Evolutionary conservation across 176 grass and related monocot genomes (phyloP).

Genomic region (Guadua angustifolia): DNA sequence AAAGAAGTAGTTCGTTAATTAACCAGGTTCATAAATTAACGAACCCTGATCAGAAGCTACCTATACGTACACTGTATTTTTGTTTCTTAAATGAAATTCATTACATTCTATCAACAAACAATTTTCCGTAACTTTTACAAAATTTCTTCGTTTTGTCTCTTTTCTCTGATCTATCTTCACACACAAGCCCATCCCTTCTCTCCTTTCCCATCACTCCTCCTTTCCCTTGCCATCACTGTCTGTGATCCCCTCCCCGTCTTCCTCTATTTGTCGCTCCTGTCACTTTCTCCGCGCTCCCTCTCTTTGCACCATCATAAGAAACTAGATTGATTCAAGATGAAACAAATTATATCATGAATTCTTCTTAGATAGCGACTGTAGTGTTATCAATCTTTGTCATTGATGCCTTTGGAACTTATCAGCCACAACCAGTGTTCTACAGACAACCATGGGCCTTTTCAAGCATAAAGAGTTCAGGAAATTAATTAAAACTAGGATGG

Average conservation of each 20-base stretch:
- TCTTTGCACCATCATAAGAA: background rate
- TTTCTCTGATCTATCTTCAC: background rate
- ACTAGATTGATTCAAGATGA: background rate
- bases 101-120: background rate
- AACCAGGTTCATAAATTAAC: background rate
- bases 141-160: background rate
- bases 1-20: background rate
- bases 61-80: background rate
- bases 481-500: background rate
- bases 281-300: background rate
- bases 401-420: background rate
- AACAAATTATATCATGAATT: background rate
- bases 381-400: constrained; percentile 10
- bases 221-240: background rate
- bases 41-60: background rate
- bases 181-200: too few relatives aligned
- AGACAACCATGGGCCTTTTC: background rate
- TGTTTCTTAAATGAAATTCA: background rate
- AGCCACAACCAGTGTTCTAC: background rate
- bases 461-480: background rate
- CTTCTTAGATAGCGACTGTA: background rate
- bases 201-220: background rate
- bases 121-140: background rate
- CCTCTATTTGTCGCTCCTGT: background rate
- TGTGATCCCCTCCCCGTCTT: background rate